Base-by-base conservation (phyloP, 306 rosid genomes). In the Amphicarpaea edgeworthii region DNA sequence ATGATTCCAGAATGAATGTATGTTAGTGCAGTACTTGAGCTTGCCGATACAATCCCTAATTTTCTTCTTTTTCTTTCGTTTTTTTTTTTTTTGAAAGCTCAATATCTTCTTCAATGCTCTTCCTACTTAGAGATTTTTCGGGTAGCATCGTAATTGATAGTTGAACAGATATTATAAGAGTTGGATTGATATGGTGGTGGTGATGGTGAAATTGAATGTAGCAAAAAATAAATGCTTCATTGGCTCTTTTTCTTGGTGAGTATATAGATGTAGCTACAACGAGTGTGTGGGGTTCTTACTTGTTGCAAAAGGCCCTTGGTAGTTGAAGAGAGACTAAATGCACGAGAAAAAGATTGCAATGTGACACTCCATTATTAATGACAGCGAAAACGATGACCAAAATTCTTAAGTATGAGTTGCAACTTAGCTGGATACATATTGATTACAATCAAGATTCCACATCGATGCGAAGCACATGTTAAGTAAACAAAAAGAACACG, bases 371-470 rank as follows among this genome's bases (percentile, higher is more conserved):
- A 49, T 63, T 77, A 60, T 76, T 83, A n/a, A 51, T 67, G 82
- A 68, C 77, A 77, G 65, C 76, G 28, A 42, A 59, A 32, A 45
- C 45, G 7, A 3, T 16, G 59, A 42, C 59, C 74, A 34, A 68
- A 49, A 65, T 40, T 70, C 68, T 50, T 46, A 34, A 80, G 54
- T 20, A 47, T 70, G 60, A 58, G 73, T 66, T 80, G 77, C 82
- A 47, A 47, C 72, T 68, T 58, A 71, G 87, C 84, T 71, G 82
- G 84, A 76, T 55, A 24, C 54, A 70, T 55, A 34, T 63, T 54
- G 60, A 26, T 81, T 28, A 17, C 58, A 49, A 21, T 41, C 71
- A 30, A 68, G 80, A 83, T 78, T 60, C 77, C 83, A 53, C 70
- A 21, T 50, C 54, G 23, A 74, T 68, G 10, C 1, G 20, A 68